Percentiles rank a stretch among this genome's conserved stretches.
Evolutionary conservation across 2,329 filamentous ascomycete species (phyloP).

Genomic region (Emergomyces orientalis): DNA sequence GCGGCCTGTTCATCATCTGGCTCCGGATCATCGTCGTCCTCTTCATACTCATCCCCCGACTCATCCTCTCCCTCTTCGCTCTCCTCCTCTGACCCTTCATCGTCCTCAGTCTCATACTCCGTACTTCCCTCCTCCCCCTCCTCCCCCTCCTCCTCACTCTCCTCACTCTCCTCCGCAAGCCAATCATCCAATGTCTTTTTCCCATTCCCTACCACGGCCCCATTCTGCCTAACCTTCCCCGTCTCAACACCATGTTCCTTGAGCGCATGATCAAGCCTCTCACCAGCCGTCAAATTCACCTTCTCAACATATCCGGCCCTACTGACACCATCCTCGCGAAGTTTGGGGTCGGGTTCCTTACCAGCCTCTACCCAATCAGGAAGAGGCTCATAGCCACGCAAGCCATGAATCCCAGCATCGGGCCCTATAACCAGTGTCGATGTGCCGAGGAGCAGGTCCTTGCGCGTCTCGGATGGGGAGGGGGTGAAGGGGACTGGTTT

Average conservation of each 20-base stretch:
- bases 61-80: conserved; percentile 24
- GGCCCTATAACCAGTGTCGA: conserved; percentile 75
- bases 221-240: conserved; percentile 17
- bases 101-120: conserved; percentile 34
- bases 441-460: conserved; percentile 69
- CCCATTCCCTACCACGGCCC: conserved; percentile 32
- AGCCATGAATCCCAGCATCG: conserved; percentile 60
- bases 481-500: conserved; percentile 89
- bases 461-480: conserved; percentile 76
- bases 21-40: conserved; percentile 30
- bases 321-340: conserved; percentile 53
- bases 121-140: conserved; percentile 34
- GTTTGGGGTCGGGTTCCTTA: conserved; percentile 63
- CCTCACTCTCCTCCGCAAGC: conserved; percentile 61
- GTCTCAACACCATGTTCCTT: conserved; percentile 31
- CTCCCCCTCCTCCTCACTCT: conserved; percentile 44
- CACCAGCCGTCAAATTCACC: conserved; percentile 42
- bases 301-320: conserved; percentile 32
- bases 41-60: conserved; percentile 39
- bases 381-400: conserved; percentile 68
- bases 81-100: conserved; percentile 32
- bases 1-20: conserved; percentile 28
- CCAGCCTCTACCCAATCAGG: conserved; percentile 79
- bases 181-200: conserved; percentile 87
- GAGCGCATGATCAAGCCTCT: conserved; percentile 36